Evolutionary conservation across 495 filamentous ascomycete genomes (phyloP).

Genomic region (Aspergillus affinis): DNA sequence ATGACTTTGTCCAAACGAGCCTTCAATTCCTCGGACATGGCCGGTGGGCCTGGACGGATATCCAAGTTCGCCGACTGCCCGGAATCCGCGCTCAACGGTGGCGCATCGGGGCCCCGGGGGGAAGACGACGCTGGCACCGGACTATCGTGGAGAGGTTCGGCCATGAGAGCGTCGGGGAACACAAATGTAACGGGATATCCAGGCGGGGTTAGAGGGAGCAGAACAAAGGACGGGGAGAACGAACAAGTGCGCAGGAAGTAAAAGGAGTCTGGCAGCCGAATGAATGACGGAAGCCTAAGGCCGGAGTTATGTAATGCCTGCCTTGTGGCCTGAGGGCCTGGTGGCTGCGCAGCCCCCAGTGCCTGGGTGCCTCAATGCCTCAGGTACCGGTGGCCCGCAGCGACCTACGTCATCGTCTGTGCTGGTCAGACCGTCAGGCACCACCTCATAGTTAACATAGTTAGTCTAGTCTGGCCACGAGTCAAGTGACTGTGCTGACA

Average conservation of each 20-base stretch:
- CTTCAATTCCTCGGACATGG: constrained; percentile 41
- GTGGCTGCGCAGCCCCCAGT: too few relatives aligned
- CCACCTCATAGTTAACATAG: too few relatives aligned
- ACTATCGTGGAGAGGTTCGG: constrained; percentile 36
- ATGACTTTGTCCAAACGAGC: constrained; percentile 60
- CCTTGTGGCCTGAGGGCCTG: not conserved
- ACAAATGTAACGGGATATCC: not conserved
- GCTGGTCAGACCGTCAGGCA: not conserved
- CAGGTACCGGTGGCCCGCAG: not conserved
- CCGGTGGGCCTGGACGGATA: constrained; percentile 21
- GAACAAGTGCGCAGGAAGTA: not conserved
- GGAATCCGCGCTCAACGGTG: constrained; percentile 37
- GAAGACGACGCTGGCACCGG: constrained; percentile 32
- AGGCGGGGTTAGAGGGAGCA: not conserved
- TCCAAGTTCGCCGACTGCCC: constrained; percentile 27
- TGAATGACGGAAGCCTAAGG: constrained; percentile 13
- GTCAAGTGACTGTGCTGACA: too few relatives aligned
- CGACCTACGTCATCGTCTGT: not conserved
- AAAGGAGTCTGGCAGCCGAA: not conserved
- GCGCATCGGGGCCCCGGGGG: constrained; percentile 35
- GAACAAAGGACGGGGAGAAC: not conserved
- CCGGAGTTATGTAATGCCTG: not conserved
- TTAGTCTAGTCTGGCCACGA: too few relatives aligned
- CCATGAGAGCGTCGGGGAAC: constrained; percentile 26
- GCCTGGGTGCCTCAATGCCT: not conserved